These are phyloP conservation scores for Boletellus dicymbophilus DNA, from an alignment of 1,284 basidiomycete species.

Conservation along the genomic window DNA sequence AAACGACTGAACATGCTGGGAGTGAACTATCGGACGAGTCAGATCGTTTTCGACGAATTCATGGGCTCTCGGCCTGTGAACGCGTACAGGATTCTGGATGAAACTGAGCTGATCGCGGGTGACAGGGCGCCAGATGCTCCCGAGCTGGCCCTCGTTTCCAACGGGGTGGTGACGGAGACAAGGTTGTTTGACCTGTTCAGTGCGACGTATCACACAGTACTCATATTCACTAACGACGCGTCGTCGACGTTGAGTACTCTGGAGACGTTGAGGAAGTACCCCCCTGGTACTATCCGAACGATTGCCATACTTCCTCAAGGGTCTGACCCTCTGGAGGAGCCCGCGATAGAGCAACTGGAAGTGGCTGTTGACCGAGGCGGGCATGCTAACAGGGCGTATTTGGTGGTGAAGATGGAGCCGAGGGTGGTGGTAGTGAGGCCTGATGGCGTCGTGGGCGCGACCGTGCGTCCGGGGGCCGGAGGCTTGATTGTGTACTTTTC, in stretches of 20 bases:
- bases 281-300: neutral
- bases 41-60: constrained; percentile 31
- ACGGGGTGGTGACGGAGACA: neutral
- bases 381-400: constrained; percentile 24
- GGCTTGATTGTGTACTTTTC: neutral
- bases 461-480: constrained; percentile 28
- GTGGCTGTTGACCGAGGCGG: constrained; percentile 17
- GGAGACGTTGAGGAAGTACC: constrained; percentile 3
- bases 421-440: constrained; percentile 35
- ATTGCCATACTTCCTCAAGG: constrained; percentile 18
- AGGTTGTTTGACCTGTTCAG: constrained; percentile 28
- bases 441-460: constrained; percentile 39
- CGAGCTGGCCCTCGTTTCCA: neutral
- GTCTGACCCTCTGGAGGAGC: too few relatives aligned
- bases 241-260: constrained; percentile 6
- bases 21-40: constrained; percentile 36
- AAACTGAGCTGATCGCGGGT: constrained; percentile 15
- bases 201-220: constrained; percentile 22
- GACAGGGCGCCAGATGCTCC: constrained; percentile 25
- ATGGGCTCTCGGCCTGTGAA: neutral
- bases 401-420: constrained; percentile 13
- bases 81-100: constrained; percentile 16
- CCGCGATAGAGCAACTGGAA: neutral
- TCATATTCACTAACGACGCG: constrained; percentile 22
- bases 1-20: constrained; percentile 31